Conservation (phyloP, 2,329 filamentous ascomycete species). For the Diaporthe citri region DNA sequence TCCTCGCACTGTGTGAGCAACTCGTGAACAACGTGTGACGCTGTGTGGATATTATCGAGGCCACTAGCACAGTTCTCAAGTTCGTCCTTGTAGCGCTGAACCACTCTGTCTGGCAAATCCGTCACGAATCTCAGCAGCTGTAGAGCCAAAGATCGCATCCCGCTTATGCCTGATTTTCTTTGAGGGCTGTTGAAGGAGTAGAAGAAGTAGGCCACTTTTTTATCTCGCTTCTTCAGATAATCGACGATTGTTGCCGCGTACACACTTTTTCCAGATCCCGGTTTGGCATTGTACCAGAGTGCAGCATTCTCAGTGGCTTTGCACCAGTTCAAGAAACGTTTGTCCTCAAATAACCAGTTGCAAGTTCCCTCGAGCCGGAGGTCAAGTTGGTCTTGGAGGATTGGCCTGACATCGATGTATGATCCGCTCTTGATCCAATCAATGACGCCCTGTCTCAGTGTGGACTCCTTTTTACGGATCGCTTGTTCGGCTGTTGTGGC, state of each 20-base stretch:
- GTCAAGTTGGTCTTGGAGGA: not conserved
- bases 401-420: not conserved
- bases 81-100: not conserved
- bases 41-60: not conserved
- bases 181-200: slow-evolving; percentile 15
- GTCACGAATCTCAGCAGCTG: not conserved
- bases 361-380: slow-evolving; percentile 1
- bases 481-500: slow-evolving; percentile 8
- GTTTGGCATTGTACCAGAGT: slow-evolving; percentile 5
- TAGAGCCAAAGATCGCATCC: not conserved
- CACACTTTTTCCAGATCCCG: not conserved
- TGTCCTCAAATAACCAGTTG: slow-evolving; percentile 1
- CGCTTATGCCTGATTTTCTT: not conserved
- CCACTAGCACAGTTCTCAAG: not conserved
- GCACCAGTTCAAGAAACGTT: slow-evolving; percentile 9
- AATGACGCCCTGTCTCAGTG: not conserved
- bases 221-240: not conserved
- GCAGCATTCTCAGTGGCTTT: not conserved
- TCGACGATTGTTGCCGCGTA: not conserved
- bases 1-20: not conserved
- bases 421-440: slow-evolving; percentile 15
- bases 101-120: not conserved
- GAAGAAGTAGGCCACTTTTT: not conserved
- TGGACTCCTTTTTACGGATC: not conserved
- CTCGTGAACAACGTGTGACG: not conserved